Evolutionary conservation across 768 basidiomycete genomes (phyloP).

Genomic region (Paxillus involutus): DNA sequence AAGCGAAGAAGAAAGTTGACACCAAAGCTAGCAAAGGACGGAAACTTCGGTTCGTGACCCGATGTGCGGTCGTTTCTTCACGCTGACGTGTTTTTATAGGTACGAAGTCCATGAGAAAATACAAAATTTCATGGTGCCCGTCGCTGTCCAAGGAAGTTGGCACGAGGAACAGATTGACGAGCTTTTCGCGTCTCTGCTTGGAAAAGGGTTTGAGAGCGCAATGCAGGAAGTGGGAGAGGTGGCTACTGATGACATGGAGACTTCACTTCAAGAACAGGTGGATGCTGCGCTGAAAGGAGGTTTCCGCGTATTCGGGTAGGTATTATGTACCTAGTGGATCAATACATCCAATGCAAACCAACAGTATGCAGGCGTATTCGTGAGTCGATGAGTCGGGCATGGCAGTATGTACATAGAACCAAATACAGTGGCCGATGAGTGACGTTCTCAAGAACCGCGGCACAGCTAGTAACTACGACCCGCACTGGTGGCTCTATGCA

Average conservation of each 20-base stretch:
- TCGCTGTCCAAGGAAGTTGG: conserved; percentile 69
- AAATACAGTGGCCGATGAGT: conserved; percentile 23
- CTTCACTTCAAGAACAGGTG: conserved; percentile 30
- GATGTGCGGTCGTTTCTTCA: neutral
- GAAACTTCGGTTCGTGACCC: conserved; percentile 68
- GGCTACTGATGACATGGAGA: conserved; percentile 22
- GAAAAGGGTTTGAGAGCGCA: conserved; percentile 60
- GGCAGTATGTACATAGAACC: conserved; percentile 13
- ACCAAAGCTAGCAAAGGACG: conserved; percentile 95
- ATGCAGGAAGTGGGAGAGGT: conserved; percentile 28
- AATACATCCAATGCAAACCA: too few species aligned
- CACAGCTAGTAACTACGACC: neutral
- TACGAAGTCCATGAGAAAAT: conserved; percentile 96
- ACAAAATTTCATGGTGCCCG: conserved; percentile 96
- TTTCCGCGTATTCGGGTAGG: conserved; percentile 62
- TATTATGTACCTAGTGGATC: too few species aligned
- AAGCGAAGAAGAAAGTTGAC: conserved; percentile 86
- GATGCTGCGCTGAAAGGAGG: conserved; percentile 40
- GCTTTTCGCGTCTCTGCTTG: conserved; percentile 84
- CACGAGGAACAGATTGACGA: conserved; percentile 97
- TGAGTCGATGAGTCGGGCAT: too few species aligned
- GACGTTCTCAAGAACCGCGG: conserved; percentile 2
- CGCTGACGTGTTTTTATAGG: conserved; percentile 37
- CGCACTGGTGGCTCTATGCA: neutral
- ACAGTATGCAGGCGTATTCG: too few species aligned